Evolutionary conservation across 495 filamentous ascomycete genomes (phyloP), one percentile per base, ranked within the genome.

Genomic region (Lophiostoma macrostomum): DNA sequence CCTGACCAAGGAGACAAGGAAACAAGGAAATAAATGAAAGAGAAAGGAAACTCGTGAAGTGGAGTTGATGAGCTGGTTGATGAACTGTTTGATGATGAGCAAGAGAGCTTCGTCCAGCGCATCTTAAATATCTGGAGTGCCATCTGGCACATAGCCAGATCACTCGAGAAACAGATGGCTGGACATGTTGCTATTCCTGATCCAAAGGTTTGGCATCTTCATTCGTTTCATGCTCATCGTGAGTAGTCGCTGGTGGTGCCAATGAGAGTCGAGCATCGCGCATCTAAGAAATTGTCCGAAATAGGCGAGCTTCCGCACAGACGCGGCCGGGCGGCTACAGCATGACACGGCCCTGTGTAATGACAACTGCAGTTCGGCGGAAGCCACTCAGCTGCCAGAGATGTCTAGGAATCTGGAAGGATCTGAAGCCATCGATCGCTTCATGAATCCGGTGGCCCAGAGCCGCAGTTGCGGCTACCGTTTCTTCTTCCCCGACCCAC

Each of bases 231-330:
- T 41, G 32, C 24, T n/a, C 13, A 60, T 64, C 58, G 50, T 55
- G 60, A 64, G 56, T 56, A 64, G 60, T 64, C 60, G 60, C 60
- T 53, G 51, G 24, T 7, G 23, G 6, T 39, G 56, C 60, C 56
- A 64, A 64, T 64, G 31, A 56, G 60, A 39, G 32, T 13, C 25
- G 18, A 29, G 30, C 0, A 53, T 31, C 19, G 50, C 48, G 30
- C 28, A 52, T 50, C 50, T 43, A 50, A 60, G 51, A 60, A 58
- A 59, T 43, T 49, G 29, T 52, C 56, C 56, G 56, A 64, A 25
- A 31, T 63, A 55, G 53, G 28, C 49, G 55, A 59, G 55, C 36
- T n/a, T 37, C 36, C 22, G 56, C 51, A 48, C 50, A 28, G 48
- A 60, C 60, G 51, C 29, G 28, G 25, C 31, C 18, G 50, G 51